phyloP scores from a whole-genome alignment of 495 filamentous ascomycete genomes.

The Penicillium goetzii region DNA sequence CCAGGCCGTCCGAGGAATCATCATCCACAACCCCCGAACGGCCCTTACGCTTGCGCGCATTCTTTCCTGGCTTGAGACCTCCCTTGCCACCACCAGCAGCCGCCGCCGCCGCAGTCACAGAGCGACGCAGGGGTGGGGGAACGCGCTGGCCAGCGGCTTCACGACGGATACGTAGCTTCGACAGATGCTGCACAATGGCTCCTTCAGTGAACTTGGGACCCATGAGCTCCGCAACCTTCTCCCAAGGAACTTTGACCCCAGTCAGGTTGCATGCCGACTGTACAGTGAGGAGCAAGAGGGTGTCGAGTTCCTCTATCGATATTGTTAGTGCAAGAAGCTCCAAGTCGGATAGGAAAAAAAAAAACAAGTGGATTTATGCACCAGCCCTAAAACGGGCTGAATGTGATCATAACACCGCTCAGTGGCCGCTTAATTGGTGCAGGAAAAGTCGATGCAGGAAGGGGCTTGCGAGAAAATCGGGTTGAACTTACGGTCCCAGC shows the following conservation, averaged over 20 bases:
- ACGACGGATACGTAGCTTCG: constrained; percentile 47
- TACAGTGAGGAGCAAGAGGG: constrained; percentile 45
- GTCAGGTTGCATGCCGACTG: constrained; percentile 46
- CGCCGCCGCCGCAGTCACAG: not conserved
- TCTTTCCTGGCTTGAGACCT: not conserved
- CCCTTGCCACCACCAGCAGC: not conserved
- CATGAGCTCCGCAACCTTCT: constrained; percentile 40
- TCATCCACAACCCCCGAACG: not conserved
- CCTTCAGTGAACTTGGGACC: constrained; percentile 42
- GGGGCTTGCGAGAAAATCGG: not conserved
- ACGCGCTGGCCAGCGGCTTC: constrained; percentile 35
- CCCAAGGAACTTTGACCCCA: constrained; percentile 47
- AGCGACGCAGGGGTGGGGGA: constrained; percentile 41
- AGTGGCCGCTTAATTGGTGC: no score
- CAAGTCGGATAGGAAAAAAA: not conserved
- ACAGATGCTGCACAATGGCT: constrained; percentile 53
- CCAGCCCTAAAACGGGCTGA: not conserved
- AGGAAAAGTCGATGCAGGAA: not conserved
- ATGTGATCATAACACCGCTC: no score
- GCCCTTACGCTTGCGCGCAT: not conserved
- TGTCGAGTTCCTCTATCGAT: constrained; percentile 43
- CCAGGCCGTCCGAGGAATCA: not conserved
- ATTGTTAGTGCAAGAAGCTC: constrained; percentile 16
- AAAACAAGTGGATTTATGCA: not conserved
- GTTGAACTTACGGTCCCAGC: constrained; percentile 49